Base-by-base conservation (phyloP, 2,329 filamentous ascomycete species). In the Epichloe baconii region DNA sequence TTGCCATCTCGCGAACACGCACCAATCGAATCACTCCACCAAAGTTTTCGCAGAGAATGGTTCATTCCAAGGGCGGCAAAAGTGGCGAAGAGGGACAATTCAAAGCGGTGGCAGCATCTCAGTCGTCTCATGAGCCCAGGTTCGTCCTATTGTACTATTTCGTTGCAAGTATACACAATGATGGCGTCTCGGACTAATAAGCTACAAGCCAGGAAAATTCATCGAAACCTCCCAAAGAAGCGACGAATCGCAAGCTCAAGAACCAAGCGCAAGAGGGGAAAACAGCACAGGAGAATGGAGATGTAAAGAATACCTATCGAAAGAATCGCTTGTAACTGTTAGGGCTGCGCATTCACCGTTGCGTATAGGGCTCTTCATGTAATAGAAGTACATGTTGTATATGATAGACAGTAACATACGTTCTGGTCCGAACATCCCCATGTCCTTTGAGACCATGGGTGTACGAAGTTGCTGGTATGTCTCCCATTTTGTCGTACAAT, bases 201-300 rank as follows among this genome's bases (percentile, higher is more conserved):
- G 5, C 17, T 14, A 5, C 8, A 11, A 48, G 37, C 26, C 26
- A 49, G 47, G 47, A 49, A 17, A 49, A 17, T 19, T 17, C 15
- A n/a, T 43, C 47, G 12, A 49, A 49, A n/a, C 47, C 47, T 44
- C 47, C 47, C 17, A 15, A 49, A 5, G n/a, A 49, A 26, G 40
- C 40, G 31, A 31, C 47, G 14, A 19, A n/a, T 6, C 40, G 6
- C 17, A 3, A 3, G 15, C 40, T 34, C 31, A 12, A 44, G 17
- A 17, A 44, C 4, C 19, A n/a, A 31, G 37, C 40, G 31, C 43
- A 6, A n/a, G 36, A 40, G 19, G 14, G 10, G 1, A 19, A 23
- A 21, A 14, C 14, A 7, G 12, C n/a, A 21, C 14, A 17, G n/a
- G 40, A 5, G 1, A 36, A 26, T 31, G 26, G 8, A 31, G 8